Conservation (phyloP, 2,329 filamentous ascomycete species). For the Apiospora malaysiana region DNA sequence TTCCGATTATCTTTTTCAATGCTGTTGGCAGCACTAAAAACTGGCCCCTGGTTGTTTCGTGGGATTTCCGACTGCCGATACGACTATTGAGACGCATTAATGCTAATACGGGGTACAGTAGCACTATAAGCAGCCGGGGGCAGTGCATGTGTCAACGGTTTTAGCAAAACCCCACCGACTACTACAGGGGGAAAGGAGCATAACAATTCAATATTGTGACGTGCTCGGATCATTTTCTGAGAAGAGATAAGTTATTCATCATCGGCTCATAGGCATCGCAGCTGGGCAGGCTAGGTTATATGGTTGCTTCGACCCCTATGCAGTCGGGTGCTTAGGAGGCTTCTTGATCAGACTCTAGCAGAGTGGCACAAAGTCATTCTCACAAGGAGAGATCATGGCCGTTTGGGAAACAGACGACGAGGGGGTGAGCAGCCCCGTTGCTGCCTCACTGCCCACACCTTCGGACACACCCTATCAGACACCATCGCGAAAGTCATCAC, state of each 20-base stretch:
- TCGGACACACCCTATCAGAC: conserved; percentile 75
- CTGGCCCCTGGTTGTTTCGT: conserved; percentile 1
- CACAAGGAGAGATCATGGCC: conserved; percentile 39
- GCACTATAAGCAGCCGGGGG: conserved; percentile 12
- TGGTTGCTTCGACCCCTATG: conserved; percentile 14
- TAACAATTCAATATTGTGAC: conserved; percentile 18
- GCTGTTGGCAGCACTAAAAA: neutral
- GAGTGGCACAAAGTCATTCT: neutral
- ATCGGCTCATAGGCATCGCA: neutral
- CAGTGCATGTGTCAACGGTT: conserved; percentile 14
- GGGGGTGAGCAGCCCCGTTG: conserved; percentile 59
- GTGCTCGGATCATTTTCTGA: conserved; percentile 5
- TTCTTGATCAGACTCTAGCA: conserved; percentile 4
- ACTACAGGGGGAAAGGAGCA: neutral
- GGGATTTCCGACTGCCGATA: conserved; percentile 1
- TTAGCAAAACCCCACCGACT: conserved; percentile 5
- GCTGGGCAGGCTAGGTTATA: conserved; percentile 13
- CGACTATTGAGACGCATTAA: conserved; percentile 12
- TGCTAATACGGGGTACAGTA: conserved; percentile 20
- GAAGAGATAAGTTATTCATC: neutral
- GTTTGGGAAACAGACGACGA: conserved; percentile 70
- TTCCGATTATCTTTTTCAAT: neutral
- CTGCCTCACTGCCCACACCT: conserved; percentile 70
- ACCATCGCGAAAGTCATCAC: conserved; percentile 72
- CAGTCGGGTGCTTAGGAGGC: conserved; percentile 5